phyloP scores from a whole-genome alignment of 2,329 filamentous ascomycete genomes.

The Elsinoe necatrix region DNA sequence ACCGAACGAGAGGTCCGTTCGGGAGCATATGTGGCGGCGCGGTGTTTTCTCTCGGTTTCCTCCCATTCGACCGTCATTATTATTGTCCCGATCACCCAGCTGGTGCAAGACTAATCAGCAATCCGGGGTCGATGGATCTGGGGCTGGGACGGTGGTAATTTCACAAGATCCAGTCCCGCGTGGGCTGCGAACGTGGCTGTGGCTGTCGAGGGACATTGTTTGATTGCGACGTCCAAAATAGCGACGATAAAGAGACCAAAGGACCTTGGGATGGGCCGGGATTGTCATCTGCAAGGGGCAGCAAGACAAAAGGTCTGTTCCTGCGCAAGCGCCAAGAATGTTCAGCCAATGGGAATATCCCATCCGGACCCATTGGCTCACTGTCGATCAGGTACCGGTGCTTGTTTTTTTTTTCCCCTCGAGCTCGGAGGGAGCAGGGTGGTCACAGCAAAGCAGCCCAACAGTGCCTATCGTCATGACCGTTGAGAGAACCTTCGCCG shows the following conservation, averaged over 20 bases:
- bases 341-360: neutral
- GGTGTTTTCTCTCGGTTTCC: neutral
- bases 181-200: neutral
- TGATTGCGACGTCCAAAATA: conserved; percentile 2
- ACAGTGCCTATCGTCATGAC: neutral
- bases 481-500: neutral
- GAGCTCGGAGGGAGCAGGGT: neutral
- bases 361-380: neutral
- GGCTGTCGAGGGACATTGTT: conserved; percentile 4
- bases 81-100: neutral
- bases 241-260: neutral
- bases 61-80: neutral
- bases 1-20: neutral
- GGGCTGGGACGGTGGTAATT: conserved; percentile 1
- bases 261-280: conserved; percentile 2
- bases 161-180: neutral
- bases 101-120: conserved; percentile 1
- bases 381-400: conserved; percentile 10
- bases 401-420: conserved; percentile 11
- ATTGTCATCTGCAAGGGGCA: conserved; percentile 11
- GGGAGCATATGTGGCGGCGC: neutral
- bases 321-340: conserved; percentile 10
- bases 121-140: conserved; percentile 6
- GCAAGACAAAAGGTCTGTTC: neutral
- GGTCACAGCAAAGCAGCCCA: neutral